Conservation (phyloP, 352 stramenopile species). For the Phytophthora megakarya region DNA sequence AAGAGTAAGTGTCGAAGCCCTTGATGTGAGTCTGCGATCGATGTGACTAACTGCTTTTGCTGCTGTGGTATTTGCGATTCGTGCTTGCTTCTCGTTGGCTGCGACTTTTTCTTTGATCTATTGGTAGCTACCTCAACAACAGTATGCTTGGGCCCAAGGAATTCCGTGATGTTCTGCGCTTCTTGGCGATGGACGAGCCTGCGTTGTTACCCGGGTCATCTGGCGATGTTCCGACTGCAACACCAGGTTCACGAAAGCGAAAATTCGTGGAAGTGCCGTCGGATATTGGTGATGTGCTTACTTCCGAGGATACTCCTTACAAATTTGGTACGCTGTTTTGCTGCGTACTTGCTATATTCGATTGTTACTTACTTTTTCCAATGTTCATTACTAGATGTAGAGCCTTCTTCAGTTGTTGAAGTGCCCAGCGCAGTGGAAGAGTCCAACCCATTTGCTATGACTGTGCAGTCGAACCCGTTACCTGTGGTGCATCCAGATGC, state of each 20-base stretch:
- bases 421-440: constrained; percentile 44
- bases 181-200: constrained; percentile 86
- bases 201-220: constrained; percentile 66
- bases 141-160: constrained; percentile 85
- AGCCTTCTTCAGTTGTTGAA: constrained; percentile 54
- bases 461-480: constrained; percentile 28
- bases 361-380: not conserved
- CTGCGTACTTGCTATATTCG: not conserved
- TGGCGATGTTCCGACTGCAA: constrained; percentile 39
- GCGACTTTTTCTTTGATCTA: constrained; percentile 41
- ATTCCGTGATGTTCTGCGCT: constrained; percentile 83
- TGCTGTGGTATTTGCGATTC: constrained; percentile 39
- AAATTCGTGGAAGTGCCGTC: constrained; percentile 83
- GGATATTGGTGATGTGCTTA: constrained; percentile 24
- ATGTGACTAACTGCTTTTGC: constrained; percentile 37
- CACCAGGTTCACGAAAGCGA: constrained; percentile 57
- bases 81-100: constrained; percentile 17
- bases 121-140: constrained; percentile 79
- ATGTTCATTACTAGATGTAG: constrained; percentile 23
- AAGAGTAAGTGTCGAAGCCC: constrained; percentile 72
- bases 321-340: constrained; percentile 35
- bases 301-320: constrained; percentile 15
- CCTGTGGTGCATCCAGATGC: constrained; percentile 21
- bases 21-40: constrained; percentile 5
- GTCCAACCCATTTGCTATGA: constrained; percentile 40